A percentile compares a stretch with the other conserved stretches of the same genome.
These are phyloP conservation scores for Aegilops tauschii DNA, from an alignment of 176 grass and related monocot genomes.

Conservation along the genomic window DNA sequence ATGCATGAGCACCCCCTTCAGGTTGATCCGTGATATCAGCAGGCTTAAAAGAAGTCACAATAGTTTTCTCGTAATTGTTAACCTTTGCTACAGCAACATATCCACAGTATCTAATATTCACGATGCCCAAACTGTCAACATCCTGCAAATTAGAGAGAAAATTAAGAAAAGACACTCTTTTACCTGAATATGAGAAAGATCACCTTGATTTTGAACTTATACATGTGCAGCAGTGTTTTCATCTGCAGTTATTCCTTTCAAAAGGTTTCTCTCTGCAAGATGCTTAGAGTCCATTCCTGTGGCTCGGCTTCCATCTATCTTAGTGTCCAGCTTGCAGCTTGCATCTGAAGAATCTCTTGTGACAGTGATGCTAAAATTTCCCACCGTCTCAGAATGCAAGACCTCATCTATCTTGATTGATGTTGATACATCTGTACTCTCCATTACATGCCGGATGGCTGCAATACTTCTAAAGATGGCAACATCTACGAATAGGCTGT, in stretches of 20 bases:
- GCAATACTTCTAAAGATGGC: conserved; percentile 79
- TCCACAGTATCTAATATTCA: conserved; percentile 88
- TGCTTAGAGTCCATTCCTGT: conserved; percentile 62
- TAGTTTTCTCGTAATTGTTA: conserved; percentile 54
- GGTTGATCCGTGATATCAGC: conserved; percentile 77
- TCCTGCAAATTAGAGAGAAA: conserved; percentile 60
- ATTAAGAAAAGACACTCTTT: conserved; percentile 20
- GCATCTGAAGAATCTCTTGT: conserved; percentile 87
- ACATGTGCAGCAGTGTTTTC: conserved; percentile 99
- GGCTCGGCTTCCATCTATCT: conserved; percentile 71
- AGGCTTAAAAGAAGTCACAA: conserved; percentile 49
- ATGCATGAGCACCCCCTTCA: conserved; percentile 95
- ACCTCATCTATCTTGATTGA: conserved; percentile 45
- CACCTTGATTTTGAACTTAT: conserved; percentile 43
- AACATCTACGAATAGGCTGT: conserved; percentile 95
- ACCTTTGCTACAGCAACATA: conserved; percentile 92
- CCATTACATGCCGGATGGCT: conserved; percentile 79
- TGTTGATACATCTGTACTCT: conserved; percentile 27
- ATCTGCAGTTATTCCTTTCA: conserved; percentile 98
- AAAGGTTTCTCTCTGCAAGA: conserved; percentile 84
- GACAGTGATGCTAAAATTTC: conserved; percentile 93
- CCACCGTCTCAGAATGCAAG: conserved; percentile 81
- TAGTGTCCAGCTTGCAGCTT: conserved; percentile 95
- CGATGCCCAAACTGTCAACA: conserved; percentile 83
- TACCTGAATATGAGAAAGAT: conserved; percentile 28